Evolutionary conservation across 2,329 filamentous ascomycete species (phyloP).

Genomic region (Fusarium dimerum): DNA sequence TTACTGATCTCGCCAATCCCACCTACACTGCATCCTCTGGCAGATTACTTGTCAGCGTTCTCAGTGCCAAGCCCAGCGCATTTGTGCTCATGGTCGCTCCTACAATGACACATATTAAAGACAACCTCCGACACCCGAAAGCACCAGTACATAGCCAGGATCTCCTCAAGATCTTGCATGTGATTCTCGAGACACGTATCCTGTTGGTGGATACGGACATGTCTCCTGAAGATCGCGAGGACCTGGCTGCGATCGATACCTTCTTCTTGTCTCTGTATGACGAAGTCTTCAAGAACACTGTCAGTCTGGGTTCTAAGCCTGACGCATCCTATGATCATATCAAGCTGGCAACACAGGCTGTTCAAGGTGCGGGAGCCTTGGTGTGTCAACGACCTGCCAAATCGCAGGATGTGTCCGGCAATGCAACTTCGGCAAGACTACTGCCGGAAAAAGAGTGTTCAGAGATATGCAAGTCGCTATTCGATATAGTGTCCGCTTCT

Average conservation of each 20-base stretch:
- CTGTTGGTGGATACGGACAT: constrained; percentile 38
- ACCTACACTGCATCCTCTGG: constrained; percentile 55
- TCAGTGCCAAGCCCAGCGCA: constrained; percentile 48
- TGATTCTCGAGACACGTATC: constrained; percentile 49
- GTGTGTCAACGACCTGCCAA: constrained; percentile 41
- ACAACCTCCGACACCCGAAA: constrained; percentile 52
- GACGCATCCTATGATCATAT: constrained; percentile 39
- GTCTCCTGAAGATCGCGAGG: constrained; percentile 37
- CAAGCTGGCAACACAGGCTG: constrained; percentile 44
- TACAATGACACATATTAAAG: constrained; percentile 49
- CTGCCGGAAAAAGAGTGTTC: constrained; percentile 37
- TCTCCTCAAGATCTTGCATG: constrained; percentile 52
- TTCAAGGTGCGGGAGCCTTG: constrained; percentile 48
- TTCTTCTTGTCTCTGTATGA: constrained; percentile 45
- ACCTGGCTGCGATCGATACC: constrained; percentile 38
- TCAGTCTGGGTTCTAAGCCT: constrained; percentile 32
- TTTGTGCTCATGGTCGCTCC: constrained; percentile 51
- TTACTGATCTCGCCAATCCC: constrained; percentile 53
- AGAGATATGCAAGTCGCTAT: constrained; percentile 40
- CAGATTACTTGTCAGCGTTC: constrained; percentile 51
- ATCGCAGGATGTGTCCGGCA: constrained; percentile 5
- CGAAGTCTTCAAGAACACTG: constrained; percentile 43
- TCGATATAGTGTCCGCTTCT: constrained; percentile 30
- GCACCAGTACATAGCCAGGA: constrained; percentile 53
- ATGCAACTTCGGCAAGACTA: constrained; percentile 29